Conservation (phyloP, 306 rosid genomes). For the Cicer pinnatifidum region DNA sequence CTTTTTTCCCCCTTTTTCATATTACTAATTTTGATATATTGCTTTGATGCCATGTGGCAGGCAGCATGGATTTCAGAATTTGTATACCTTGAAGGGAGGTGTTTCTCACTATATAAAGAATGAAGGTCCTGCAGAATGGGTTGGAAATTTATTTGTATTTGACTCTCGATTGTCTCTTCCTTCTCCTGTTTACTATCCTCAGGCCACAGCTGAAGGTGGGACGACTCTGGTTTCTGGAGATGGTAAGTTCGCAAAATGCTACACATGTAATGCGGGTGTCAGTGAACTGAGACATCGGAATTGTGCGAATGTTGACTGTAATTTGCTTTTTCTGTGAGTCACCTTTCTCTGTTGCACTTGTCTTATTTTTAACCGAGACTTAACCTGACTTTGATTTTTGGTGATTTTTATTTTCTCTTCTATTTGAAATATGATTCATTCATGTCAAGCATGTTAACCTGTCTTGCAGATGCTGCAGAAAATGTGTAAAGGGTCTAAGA, state of each 20-base stretch:
- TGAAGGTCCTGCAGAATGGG: constrained; percentile 82
- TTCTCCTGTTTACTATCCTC: constrained; percentile 64
- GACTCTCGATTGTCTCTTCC: constrained; percentile 92
- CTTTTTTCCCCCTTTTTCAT: background rate
- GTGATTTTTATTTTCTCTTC: constrained; percentile 13
- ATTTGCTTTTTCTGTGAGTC: constrained; percentile 83
- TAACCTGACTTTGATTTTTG: background rate
- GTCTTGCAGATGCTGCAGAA: constrained; percentile 73
- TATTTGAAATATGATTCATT: background rate
- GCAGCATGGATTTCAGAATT: constrained; percentile 77
- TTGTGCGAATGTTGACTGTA: constrained; percentile 95
- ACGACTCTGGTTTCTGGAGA: constrained; percentile 46
- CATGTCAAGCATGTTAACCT: constrained; percentile 29
- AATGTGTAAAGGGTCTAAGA: constrained; percentile 61
- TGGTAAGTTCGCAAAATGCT: constrained; percentile 74
- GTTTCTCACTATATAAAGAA: constrained; percentile 78
- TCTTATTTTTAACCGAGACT: constrained; percentile 8
- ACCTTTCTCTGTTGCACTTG: constrained; percentile 33
- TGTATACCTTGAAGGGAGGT: constrained; percentile 84
- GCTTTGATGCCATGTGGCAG: constrained; percentile 53
- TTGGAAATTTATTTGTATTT: constrained; percentile 89
- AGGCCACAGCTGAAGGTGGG: constrained; percentile 48
- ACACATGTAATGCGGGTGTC: constrained; percentile 64
- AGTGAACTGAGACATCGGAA: constrained; percentile 81
- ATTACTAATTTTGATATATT: constrained; percentile 35